Conservation (phyloP, 177 flowering plant species). For the Vitis hybrid region DNA sequence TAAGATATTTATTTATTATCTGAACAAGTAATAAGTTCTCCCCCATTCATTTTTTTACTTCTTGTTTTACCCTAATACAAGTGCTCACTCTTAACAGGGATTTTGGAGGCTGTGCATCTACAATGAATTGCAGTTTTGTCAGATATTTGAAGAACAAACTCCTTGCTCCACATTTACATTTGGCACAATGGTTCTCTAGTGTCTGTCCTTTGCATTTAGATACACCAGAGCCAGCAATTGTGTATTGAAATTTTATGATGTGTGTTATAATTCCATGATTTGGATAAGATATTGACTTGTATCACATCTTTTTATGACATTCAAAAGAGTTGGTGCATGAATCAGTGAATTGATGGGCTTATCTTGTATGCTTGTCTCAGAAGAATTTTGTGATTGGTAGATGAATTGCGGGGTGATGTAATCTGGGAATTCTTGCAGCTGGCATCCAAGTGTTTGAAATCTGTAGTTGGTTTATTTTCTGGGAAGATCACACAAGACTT, state of each 20-base stretch:
- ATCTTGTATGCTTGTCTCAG: neutral
- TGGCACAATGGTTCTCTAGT: neutral
- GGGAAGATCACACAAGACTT: neutral
- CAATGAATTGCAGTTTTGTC: neutral
- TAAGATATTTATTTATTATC: neutral
- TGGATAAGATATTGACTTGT: neutral
- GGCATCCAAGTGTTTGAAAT: neutral
- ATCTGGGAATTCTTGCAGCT: neutral
- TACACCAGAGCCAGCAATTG: neutral
- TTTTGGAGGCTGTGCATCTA: neutral
- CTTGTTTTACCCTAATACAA: neutral
- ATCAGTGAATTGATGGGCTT: neutral
- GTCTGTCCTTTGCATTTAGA: neutral
- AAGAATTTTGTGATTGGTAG: conserved; percentile 1
- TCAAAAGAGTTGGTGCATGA: neutral
- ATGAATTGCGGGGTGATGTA: neutral
- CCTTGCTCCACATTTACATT: neutral
- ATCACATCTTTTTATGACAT: neutral
- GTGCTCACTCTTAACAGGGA: neutral
- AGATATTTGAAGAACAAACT: neutral
- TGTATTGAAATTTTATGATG: neutral
- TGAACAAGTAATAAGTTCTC: neutral
- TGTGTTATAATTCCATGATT: conserved; percentile 1
- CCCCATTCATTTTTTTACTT: neutral
- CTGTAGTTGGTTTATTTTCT: too few species aligned